These are phyloP conservation scores for Botrytis pseudocinerea DNA, from an alignment of 2,329 filamentous ascomycete genomes.

Conservation along the genomic window DNA sequence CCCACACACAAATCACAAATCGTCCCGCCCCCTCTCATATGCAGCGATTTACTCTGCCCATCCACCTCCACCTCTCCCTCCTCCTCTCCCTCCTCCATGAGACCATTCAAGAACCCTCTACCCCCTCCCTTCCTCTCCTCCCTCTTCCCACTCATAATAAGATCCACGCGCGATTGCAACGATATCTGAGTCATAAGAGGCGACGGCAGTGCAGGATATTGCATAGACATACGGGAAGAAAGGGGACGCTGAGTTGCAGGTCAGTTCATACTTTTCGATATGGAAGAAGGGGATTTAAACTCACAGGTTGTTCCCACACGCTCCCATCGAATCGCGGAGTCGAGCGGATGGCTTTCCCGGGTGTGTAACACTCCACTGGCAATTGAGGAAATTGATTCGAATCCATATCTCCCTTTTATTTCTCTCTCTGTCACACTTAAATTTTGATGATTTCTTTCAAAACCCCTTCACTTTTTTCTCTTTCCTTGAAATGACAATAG, in stretches of 20 bases:
- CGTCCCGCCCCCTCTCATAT: not conserved
- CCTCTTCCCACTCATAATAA: not conserved
- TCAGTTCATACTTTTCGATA: not conserved
- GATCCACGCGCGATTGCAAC: not conserved
- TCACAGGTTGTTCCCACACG: slow-evolving; percentile 3
- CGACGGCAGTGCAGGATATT: not conserved
- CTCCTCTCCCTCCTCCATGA: not conserved
- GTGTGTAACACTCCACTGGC: not conserved
- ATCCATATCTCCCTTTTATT: not conserved
- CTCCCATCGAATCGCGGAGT: not conserved
- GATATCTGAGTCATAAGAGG: not conserved
- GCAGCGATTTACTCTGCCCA: no score
- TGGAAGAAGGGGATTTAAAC: not conserved
- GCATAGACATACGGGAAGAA: not conserved
- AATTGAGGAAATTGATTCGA: not conserved
- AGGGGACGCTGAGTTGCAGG: not conserved
- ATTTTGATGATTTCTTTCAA: not conserved
- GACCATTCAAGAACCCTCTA: not conserved
- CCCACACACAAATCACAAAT: slow-evolving; percentile 12
- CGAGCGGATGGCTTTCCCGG: not conserved
- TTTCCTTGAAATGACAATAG: not conserved
- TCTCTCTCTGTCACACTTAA: no score
- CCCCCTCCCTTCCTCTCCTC: not conserved
- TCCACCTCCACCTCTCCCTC: not conserved
- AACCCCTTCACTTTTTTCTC: not conserved